Base-by-base conservation (phyloP, 805 yeast species). In the Spathaspora girioi region DNA sequence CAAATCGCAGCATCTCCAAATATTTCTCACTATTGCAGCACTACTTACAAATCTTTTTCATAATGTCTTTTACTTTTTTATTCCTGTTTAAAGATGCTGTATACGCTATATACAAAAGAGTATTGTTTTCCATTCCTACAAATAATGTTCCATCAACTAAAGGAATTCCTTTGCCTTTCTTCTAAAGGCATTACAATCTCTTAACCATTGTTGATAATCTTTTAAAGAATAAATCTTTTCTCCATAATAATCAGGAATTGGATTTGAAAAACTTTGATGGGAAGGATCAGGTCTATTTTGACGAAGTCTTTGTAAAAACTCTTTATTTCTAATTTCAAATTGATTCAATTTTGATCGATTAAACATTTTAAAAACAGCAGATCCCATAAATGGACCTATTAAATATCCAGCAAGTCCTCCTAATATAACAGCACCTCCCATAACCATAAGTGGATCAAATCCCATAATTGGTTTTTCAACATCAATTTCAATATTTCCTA, bases 241-340 rank as follows among this genome's bases (percentile, higher is more conserved):
- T 41, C 99, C 99, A 66, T 94, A 94, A 71, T 91, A 94, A 69
- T 94, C 99, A n/a, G 97, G 97, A 45, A 94, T 96, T 12, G 98
- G 98, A 70, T 93, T 94, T 50, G 88, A 80, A 70, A 91, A 86
- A 62, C 91, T 83, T 71, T 92, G 97, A 51, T 87, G 83, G 17
- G 92, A 80, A 18, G 99, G 97, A 72, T 94, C 96, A 29, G 92
- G 97, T 62, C 99, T 79, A 69, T 90, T 87, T 52, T 76, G 76
- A 59, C 80, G 82, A 56, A 94, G 79, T 63, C 83, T 93, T 57
- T 80, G 79, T 65, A 93, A 75, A 60, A 93, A 94, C 40, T 79
- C 75, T 57, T 83, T 80, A 64, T 93, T 91, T 71, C 87, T 92
- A 47, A 67, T 58, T 53, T 72, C 73, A 67, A 79, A 88, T 17